phyloP scores from a whole-genome alignment of 176 grass and related monocot species.

The Triticum monococcum region DNA sequence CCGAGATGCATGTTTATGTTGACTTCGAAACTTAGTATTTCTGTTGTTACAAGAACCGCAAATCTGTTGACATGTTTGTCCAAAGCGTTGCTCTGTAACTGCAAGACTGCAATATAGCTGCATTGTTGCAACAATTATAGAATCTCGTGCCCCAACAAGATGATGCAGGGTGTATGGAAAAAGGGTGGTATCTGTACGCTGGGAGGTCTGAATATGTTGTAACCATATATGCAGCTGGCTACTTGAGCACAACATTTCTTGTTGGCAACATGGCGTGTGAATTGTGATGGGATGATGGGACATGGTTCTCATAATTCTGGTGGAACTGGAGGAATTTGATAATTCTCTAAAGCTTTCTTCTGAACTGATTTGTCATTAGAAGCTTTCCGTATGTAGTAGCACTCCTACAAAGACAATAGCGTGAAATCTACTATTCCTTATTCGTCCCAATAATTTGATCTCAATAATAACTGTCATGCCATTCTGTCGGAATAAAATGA shows the following conservation, averaged over 20 bases:
- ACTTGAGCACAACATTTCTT: background rate
- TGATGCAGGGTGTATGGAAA: background rate
- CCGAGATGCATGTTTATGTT: background rate
- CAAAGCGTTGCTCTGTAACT: background rate
- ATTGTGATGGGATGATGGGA: background rate
- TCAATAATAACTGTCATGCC: constrained; percentile 12
- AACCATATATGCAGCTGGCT: background rate
- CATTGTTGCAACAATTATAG: background rate
- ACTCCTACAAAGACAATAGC: background rate
- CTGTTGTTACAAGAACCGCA: background rate
- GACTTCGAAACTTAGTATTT: background rate
- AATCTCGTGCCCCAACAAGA: background rate
- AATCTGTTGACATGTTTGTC: background rate
- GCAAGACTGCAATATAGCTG: background rate
- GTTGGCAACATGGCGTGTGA: background rate
- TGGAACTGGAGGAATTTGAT: background rate
- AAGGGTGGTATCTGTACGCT: background rate
- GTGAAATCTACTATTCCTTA: constrained; percentile 1
- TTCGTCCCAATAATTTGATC: background rate
- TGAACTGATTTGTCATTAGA: constrained; percentile 10
- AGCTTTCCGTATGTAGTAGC: background rate
- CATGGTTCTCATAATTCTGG: background rate
- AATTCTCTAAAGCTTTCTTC: background rate
- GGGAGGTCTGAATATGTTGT: background rate
- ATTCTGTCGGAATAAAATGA: background rate